phyloP scores from a whole-genome alignment of 768 basidiomycete species.

The Daedaleopsis sinensis region DNA sequence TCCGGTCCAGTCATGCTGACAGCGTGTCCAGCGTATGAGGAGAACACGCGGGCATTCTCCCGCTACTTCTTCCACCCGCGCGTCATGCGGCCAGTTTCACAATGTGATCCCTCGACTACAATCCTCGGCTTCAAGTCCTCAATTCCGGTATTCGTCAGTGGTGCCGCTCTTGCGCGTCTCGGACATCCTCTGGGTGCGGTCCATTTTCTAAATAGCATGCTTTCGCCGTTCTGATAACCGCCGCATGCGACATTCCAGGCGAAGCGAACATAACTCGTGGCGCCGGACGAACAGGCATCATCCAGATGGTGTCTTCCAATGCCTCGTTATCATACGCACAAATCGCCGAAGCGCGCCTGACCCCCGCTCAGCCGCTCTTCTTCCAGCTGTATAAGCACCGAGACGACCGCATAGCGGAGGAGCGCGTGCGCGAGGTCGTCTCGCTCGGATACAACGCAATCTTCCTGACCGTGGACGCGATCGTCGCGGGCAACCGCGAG shows the following conservation, averaged over 20 bases:
- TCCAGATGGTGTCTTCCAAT: constrained; percentile 87
- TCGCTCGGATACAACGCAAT: constrained; percentile 82
- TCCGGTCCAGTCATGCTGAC: neutral
- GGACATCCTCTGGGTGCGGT: constrained; percentile 77
- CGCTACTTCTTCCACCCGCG: constrained; percentile 89
- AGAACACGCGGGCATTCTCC: constrained; percentile 81
- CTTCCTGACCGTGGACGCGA: constrained; percentile 89
- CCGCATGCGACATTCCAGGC: constrained; percentile 42
- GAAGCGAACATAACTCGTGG: constrained; percentile 83
- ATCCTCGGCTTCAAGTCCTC: constrained; percentile 72
- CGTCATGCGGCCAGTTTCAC: constrained; percentile 68
- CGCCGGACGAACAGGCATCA: constrained; percentile 63
- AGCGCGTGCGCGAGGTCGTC: constrained; percentile 72
- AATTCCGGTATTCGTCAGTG: constrained; percentile 83
- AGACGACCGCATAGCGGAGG: constrained; percentile 65
- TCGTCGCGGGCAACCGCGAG: constrained; percentile 83
- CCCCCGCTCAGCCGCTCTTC: constrained; percentile 64
- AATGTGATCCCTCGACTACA: constrained; percentile 69
- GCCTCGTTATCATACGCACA: constrained; percentile 67
- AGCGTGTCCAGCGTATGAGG: constrained; percentile 51
- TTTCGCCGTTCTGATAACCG: no score
- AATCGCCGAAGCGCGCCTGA: constrained; percentile 59
- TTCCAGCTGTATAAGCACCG: constrained; percentile 88
- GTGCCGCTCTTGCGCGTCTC: constrained; percentile 81
- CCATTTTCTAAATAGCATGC: neutral